phyloP scores from a whole-genome alignment of 768 basidiomycete species.

The Zangia roseola region DNA sequence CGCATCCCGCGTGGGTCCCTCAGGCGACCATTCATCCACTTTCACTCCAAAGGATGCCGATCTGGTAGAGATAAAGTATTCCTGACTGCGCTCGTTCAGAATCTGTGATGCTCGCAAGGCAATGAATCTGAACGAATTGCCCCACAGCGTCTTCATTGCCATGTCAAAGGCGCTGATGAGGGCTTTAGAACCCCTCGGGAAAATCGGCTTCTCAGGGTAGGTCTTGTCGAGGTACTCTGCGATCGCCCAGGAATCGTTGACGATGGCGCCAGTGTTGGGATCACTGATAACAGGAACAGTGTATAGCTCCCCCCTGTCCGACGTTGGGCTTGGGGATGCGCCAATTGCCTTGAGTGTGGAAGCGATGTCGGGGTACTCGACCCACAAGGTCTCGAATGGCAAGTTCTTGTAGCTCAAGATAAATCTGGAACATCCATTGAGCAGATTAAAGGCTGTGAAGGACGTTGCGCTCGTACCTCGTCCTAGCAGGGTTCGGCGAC shows the following conservation, averaged over 20 bases:
- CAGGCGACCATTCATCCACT: slow-evolving; percentile 40
- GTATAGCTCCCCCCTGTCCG: slow-evolving; percentile 22
- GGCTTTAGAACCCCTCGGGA: slow-evolving; percentile 22
- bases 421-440: slow-evolving; percentile 20
- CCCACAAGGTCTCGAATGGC: slow-evolving; percentile 33
- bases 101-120: slow-evolving; percentile 23
- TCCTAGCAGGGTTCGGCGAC: slow-evolving; percentile 39
- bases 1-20: slow-evolving; percentile 31
- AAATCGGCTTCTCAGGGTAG: slow-evolving; percentile 32
- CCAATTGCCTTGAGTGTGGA: slow-evolving; percentile 25
- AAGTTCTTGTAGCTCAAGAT: slow-evolving; percentile 33
- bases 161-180: slow-evolving; percentile 22
- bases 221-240: too few relatives aligned
- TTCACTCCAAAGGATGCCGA: slow-evolving; percentile 31
- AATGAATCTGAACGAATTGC: slow-evolving; percentile 9
- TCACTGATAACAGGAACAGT: slow-evolving; percentile 37
- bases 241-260: too few relatives aligned
- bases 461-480: slow-evolving; percentile 26
- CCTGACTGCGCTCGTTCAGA: slow-evolving; percentile 35
- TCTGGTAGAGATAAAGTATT: slow-evolving; percentile 40
- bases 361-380: slow-evolving; percentile 35
- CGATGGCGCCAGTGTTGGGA: too few relatives aligned
- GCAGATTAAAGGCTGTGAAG: neutral
- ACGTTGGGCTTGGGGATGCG: slow-evolving; percentile 14
- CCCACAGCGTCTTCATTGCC: neutral